phyloP scores from a whole-genome alignment of 2,329 filamentous ascomycete species.

The Botrytis sinoallii region DNA sequence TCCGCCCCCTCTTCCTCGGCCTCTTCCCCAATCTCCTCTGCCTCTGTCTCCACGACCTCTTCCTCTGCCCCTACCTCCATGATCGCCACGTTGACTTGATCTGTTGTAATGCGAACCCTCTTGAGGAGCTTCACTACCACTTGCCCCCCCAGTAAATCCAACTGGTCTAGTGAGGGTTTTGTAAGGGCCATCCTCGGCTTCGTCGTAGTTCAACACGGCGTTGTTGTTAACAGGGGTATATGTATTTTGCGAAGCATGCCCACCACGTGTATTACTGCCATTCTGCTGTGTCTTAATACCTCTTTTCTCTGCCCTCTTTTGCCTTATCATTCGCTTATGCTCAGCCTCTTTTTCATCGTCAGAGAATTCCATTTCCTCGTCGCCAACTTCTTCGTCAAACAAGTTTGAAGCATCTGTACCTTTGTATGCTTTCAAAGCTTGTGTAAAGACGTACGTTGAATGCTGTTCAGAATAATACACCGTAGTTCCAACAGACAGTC shows the following conservation, averaged over 20 bases:
- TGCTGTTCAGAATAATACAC: conserved; percentile 79
- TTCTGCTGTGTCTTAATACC: conserved; percentile 48
- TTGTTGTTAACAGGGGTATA: conserved; percentile 39
- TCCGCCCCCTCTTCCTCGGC: conserved; percentile 32
- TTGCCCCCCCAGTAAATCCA: conserved; percentile 48
- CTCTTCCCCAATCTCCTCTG: conserved; percentile 29
- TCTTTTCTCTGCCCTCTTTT: conserved; percentile 59
- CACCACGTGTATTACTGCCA: conserved; percentile 38
- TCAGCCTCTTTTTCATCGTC: conserved; percentile 94
- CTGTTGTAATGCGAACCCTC: conserved; percentile 35
- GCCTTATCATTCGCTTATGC: conserved; percentile 67
- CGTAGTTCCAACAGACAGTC: conserved; percentile 64
- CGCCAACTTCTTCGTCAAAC: conserved; percentile 84
- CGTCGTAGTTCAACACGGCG: conserved; percentile 61
- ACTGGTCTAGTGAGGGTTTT: conserved; percentile 67
- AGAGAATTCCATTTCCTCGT: conserved; percentile 90
- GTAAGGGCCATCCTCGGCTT: conserved; percentile 67
- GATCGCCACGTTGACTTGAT: conserved; percentile 27
- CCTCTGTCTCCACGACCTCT: conserved; percentile 28
- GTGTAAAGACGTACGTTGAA: conserved; percentile 82
- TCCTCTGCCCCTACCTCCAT: conserved; percentile 29
- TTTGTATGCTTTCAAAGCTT: conserved; percentile 74
- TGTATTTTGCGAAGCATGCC: conserved; percentile 37
- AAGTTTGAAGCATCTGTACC: conserved; percentile 93
- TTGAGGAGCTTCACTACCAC: conserved; percentile 42